Evolutionary conservation across 805 yeast species (phyloP).

Genomic region (Diddensiella santjacobensis): DNA sequence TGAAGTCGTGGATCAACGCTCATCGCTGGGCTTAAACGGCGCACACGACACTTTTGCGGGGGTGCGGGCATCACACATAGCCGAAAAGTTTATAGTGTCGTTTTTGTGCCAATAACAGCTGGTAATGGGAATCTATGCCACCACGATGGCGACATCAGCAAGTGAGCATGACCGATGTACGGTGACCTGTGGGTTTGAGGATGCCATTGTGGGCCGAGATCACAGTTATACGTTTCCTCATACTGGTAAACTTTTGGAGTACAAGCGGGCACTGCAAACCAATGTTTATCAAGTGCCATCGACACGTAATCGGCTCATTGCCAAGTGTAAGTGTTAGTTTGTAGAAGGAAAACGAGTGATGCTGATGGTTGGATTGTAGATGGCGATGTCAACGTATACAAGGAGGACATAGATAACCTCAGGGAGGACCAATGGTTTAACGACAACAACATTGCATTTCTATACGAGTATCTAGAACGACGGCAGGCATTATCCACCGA

Average conservation of each 20-base stretch:
- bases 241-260: background rate
- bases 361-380: background rate
- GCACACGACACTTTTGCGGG: background rate
- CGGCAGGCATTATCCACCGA: conserved; percentile 27
- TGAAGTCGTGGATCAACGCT: background rate
- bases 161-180: background rate
- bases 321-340: conserved; percentile 3
- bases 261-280: background rate
- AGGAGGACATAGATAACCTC: conserved; percentile 55
- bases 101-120: background rate
- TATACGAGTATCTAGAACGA: conserved; percentile 54
- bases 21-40: background rate
- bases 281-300: background rate
- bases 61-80: background rate
- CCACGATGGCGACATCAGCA: conserved; percentile 1
- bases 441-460: conserved; percentile 62
- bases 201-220: background rate
- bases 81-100: background rate
- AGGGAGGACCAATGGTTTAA: conserved; percentile 69
- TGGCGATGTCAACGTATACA: conserved; percentile 51
- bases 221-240: background rate
- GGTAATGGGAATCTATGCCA: background rate
- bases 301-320: background rate
- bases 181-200: conserved; percentile 8
- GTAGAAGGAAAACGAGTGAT: background rate